These are phyloP conservation scores for Pseudozyma sp. DNA, from an alignment of 1,284 basidiomycete genomes.

Conservation along the genomic window DNA sequence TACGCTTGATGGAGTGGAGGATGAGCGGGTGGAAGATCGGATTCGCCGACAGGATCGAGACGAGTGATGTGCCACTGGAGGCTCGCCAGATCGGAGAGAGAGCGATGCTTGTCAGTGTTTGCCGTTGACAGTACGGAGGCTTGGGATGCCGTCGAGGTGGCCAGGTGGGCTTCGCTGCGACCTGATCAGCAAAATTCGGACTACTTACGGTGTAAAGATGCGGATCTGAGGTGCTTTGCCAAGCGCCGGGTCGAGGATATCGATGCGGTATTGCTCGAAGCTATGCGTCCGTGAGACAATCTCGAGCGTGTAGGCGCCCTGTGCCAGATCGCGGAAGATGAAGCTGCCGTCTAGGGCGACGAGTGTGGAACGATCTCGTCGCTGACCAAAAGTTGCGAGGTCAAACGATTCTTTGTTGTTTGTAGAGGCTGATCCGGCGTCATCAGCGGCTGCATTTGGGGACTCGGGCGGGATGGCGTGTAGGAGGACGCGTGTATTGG, in stretches of 20 bases:
- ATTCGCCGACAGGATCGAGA: slow-evolving; percentile 33
- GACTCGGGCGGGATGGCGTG: slow-evolving; percentile 27
- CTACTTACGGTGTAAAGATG: slow-evolving; percentile 44
- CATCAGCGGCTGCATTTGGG: background rate
- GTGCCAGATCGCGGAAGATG: slow-evolving; percentile 47
- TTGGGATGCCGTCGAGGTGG: background rate
- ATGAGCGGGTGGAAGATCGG: slow-evolving; percentile 43
- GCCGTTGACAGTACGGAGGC: background rate
- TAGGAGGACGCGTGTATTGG: slow-evolving; percentile 38
- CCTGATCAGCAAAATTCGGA: no score
- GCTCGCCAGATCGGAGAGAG: no score
- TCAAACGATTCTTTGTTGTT: slow-evolving; percentile 2
- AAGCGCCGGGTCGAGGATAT: slow-evolving; percentile 22
- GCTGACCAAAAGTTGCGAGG: slow-evolving; percentile 28
- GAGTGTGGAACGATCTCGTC: slow-evolving; percentile 37
- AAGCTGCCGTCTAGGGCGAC: slow-evolving; percentile 47
- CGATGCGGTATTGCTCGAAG: slow-evolving; percentile 50
- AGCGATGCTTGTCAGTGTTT: no score
- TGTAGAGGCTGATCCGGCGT: background rate
- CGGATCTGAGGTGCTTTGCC: slow-evolving; percentile 45
- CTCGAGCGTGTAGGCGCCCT: slow-evolving; percentile 49
- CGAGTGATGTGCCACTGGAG: slow-evolving; percentile 39
- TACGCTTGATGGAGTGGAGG: slow-evolving; percentile 38
- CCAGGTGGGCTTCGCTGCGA: no score
- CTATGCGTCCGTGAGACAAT: slow-evolving; percentile 35